A percentile compares a stretch with the other conserved stretches of the same genome.
phyloP scores from a whole-genome alignment of 257 asterid genomes.

The Jacaranda copaia region DNA sequence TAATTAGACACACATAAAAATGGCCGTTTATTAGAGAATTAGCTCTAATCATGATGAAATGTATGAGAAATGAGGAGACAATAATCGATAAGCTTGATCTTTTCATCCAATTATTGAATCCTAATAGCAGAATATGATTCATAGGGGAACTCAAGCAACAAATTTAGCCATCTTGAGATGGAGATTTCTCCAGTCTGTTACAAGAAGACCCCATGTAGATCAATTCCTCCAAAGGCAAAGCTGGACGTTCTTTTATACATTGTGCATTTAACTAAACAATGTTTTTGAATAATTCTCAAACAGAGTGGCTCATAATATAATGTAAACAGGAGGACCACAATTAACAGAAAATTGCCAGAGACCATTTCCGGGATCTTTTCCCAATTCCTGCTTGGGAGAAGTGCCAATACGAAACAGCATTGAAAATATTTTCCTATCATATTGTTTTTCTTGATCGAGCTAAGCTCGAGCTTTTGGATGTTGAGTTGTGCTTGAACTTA shows the following conservation, averaged over 20 bases:
- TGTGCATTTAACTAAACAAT: background rate
- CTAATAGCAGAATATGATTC: background rate
- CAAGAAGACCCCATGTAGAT: constrained; percentile 21
- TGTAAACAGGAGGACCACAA: background rate
- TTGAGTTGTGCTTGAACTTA: too few relatives aligned
- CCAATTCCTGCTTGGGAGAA: background rate
- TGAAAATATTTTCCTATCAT: too few relatives aligned
- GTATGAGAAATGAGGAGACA: constrained; percentile 18
- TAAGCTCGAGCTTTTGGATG: too few relatives aligned
- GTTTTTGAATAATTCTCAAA: background rate
- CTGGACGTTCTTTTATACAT: background rate
- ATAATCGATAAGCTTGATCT: constrained; percentile 7
- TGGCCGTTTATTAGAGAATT: background rate
- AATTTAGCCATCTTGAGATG: background rate
- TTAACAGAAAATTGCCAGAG: background rate
- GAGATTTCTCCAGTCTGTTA: background rate
- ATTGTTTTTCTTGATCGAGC: too few relatives aligned
- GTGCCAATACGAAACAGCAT: background rate
- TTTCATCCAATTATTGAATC: constrained; percentile 9
- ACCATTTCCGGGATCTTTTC: background rate
- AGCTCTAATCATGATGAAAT: background rate
- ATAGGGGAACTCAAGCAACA: constrained; percentile 18
- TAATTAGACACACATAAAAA: constrained; percentile 7
- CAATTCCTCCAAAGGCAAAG: background rate
- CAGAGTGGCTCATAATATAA: constrained; percentile 12